Evolutionary conservation across 1,284 basidiomycete species (phyloP), one percentile per base, ranked within the genome.

Genomic region (Apiotrichum gamsii): DNA sequence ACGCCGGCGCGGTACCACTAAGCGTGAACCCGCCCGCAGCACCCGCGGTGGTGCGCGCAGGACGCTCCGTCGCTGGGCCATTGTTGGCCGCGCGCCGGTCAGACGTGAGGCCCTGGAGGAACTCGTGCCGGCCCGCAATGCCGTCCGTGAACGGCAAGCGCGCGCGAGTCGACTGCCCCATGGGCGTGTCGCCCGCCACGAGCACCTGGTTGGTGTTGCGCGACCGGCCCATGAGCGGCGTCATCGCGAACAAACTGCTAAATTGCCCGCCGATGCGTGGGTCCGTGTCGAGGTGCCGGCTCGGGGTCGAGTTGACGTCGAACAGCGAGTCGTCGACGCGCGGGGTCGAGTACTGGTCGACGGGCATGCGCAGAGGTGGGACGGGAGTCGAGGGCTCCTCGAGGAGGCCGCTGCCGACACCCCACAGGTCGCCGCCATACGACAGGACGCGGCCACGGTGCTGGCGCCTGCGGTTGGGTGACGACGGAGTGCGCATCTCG

Each of bases 241-340:
- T 68, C 19, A 68, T 56, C 0, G 62, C 59, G 57, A 70, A 70
- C 35, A 70, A 43, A 19, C 59, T 64, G 8, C 59, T 60, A 51
- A 69, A 67, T 39, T 51, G 47, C n/a, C 54, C 50, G 11, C 50
- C 50, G 38, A 56, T 49, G 33, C 54, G 54, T 15, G 54, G 54
- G 39, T 56, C 54, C n/a, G 50, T 56, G 52, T 65, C 63, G 35
- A 70, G 54, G 49, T 67, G 65, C 8, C 68, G 54, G n/a, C 65
- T 67, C 14, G 68, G 68, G 2, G 68, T 70, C 20, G 66, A 68
- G 23, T 63, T 67, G 32, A 70, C 68, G 41, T 70, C 68, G 37
- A 70, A 70, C 5, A 62, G 55, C 3, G 55, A 44, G 38, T 69
- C 67, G 23, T 65, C 67, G 18, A 61, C 50, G n/a, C 64, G 51